A percentile compares a stretch with the other conserved stretches of the same genome.
These are phyloP conservation scores for Trichoderma sp. DNA, from an alignment of 2,329 filamentous ascomycete species.

Conservation along the genomic window DNA sequence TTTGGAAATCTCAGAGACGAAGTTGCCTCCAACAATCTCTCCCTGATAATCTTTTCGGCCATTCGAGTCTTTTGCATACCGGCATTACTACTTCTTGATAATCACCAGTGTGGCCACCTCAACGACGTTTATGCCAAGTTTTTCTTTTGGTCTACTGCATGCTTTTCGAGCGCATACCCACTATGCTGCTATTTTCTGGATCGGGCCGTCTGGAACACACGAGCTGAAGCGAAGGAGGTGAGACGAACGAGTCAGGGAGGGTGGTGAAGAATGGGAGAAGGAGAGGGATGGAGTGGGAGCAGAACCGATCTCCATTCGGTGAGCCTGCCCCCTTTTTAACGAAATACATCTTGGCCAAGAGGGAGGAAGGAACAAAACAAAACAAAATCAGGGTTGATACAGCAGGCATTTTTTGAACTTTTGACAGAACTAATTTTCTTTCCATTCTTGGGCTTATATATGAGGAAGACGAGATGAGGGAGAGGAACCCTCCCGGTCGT, in stretches of 20 bases:
- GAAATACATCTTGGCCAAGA: background rate
- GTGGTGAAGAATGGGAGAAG: background rate
- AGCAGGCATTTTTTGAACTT: slow-evolving; percentile 23
- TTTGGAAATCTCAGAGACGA: slow-evolving; percentile 3
- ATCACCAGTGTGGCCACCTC: background rate
- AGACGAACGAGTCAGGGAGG: too few relatives aligned
- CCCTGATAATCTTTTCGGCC: background rate
- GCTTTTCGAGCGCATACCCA: slow-evolving; percentile 11
- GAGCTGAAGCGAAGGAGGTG: too few relatives aligned
- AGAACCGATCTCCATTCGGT: background rate
- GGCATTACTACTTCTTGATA: slow-evolving; percentile 8
- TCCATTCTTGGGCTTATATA: slow-evolving; percentile 4
- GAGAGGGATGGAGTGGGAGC: background rate
- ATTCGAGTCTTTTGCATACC: slow-evolving; percentile 13
- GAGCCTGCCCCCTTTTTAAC: background rate
- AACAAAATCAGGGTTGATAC: slow-evolving; percentile 15
- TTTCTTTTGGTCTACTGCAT: slow-evolving; percentile 3
- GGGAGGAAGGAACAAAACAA: background rate
- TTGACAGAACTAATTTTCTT: slow-evolving; percentile 2
- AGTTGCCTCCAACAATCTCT: background rate
- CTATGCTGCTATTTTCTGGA: background rate
- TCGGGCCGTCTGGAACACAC: slow-evolving; percentile 7
- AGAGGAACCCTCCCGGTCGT: background rate
- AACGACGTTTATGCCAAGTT: slow-evolving; percentile 18
- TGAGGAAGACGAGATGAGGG: slow-evolving; percentile 5